Evolutionary conservation across 257 asterid genomes (phyloP).

Genomic region (Fraxinus pennsylvanica): DNA sequence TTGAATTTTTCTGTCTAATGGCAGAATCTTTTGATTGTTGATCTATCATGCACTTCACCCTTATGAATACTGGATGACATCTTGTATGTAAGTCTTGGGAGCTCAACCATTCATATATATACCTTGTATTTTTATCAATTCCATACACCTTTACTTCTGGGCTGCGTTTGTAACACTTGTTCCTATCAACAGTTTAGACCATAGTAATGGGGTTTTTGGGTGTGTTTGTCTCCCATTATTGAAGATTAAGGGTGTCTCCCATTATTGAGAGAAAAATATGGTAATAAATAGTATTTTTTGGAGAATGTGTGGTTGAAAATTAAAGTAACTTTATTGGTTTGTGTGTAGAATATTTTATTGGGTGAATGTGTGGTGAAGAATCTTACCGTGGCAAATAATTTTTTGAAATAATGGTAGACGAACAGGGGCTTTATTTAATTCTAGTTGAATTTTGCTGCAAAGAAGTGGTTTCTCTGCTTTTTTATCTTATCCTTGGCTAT

Average conservation of each 20-base stretch:
- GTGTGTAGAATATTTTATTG: no score
- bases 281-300: no score
- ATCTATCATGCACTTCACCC: neutral
- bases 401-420: no score
- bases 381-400: no score
- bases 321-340: no score
- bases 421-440: neutral
- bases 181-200: neutral
- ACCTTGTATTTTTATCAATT: neutral
- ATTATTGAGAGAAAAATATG: no score
- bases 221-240: no score
- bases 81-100: neutral
- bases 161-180: neutral
- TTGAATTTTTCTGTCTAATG: neutral
- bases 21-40: neutral
- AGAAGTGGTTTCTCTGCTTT: constrained; percentile 14
- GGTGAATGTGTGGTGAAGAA: no score
- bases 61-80: neutral
- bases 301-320: no score
- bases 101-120: neutral
- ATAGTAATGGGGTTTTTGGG: neutral
- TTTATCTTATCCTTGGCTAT: neutral
- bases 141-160: neutral
- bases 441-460: constrained; percentile 4
- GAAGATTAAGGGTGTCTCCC: no score